Conservation (phyloP, 2,329 filamentous ascomycete genomes). For the Colletotrichum eremochloae region DNA sequence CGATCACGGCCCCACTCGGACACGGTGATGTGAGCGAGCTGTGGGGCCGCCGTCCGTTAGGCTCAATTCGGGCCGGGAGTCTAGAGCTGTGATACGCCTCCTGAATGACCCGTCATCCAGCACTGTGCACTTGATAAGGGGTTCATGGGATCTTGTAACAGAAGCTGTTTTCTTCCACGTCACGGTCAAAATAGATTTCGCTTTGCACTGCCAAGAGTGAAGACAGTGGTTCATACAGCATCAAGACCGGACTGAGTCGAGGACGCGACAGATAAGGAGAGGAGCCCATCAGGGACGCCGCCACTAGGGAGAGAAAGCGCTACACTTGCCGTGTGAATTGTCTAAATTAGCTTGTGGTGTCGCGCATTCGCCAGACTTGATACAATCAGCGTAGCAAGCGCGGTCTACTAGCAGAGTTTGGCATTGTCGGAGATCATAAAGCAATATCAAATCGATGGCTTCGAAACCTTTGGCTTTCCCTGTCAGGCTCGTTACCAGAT, state of each 20-base stretch:
- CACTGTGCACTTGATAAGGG: background rate
- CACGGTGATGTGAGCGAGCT: background rate
- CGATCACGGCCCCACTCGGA: conserved; percentile 23
- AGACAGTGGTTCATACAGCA: background rate
- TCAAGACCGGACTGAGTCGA: background rate
- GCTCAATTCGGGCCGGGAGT: background rate
- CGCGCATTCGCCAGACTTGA: background rate
- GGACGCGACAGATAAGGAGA: background rate
- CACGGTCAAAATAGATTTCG: background rate
- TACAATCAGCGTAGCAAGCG: background rate
- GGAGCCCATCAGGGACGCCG: background rate
- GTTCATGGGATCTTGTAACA: background rate
- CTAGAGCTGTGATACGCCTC: background rate
- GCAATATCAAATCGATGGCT: background rate
- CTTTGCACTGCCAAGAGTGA: too few relatives aligned
- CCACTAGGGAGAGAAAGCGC: too few relatives aligned
- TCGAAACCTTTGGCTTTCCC: background rate
- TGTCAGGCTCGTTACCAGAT: background rate
- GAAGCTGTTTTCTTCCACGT: background rate
- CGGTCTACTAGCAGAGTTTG: background rate
- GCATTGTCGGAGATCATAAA: background rate
- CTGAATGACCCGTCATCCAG: background rate
- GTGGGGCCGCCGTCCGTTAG: background rate
- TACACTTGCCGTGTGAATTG: background rate
- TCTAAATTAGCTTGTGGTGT: too few relatives aligned